Base-by-base conservation (phyloP, 495 filamentous ascomycete genomes). In the Elasticomyces elasticus region DNA sequence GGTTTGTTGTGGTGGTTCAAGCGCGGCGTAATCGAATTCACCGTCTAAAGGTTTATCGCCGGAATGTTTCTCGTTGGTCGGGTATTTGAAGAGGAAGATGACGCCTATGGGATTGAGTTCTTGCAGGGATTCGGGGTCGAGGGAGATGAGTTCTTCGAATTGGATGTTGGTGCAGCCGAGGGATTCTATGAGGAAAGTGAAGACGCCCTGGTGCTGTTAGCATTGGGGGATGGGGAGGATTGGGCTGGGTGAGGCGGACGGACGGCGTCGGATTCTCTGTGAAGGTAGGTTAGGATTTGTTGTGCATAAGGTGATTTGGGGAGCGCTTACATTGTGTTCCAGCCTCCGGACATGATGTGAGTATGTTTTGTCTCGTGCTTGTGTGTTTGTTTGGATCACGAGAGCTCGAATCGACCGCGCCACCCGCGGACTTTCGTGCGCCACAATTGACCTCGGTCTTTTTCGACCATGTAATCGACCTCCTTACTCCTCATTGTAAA, bases 1-100 rank as follows among this genome's bases (percentile, higher is more conserved):
- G n/a, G n/a, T n/a, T n/a, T n/a, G n/a, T n/a, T 24, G 25, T 9
- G 40, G 9, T 50, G 75, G 73, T 59, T 88, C 80, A 2, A 83
- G 71, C 0, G 89, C 86, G 11, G 73, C 76, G 54, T 74, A 71
- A 72, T 95, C 91, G 71, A 86, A 94, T 41, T 69, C 75, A 46
- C 92, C 90, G 67, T 95, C 86, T 35, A 74, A 67, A 37, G 86
- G 84, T 20, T 79, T 76, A 52, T 82, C 77, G 52, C 73, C 69
- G 13, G 20, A 27, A 37, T 71, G 65, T 49, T 78, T 79, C 52
- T 81, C 74, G 67, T 86, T 85, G 40, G 84, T 86, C 22, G 84
- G 87, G 73, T 86, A 99, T 75, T 95, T 97, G 82, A 99, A 99
- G 67, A 99, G 88, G 73, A 99, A 97, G 67, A 99, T 96, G 59